Base-by-base conservation (phyloP, 2,329 filamentous ascomycete species). In the Aureobasidium mangrovei region DNA sequence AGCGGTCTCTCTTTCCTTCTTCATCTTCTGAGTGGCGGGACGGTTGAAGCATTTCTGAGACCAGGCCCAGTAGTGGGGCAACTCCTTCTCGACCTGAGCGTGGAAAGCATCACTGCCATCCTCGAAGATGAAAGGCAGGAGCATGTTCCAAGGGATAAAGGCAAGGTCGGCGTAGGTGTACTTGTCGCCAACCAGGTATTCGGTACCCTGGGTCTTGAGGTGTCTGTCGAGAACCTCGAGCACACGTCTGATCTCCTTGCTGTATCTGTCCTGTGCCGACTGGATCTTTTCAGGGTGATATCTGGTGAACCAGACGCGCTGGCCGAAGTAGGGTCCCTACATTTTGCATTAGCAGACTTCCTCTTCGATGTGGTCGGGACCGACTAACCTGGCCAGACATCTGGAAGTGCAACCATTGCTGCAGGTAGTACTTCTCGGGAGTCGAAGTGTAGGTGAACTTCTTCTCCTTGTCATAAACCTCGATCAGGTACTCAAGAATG, bases 211-310 rank as follows among this genome's bases (percentile, higher is more conserved):
- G 5, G 60, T 59, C 41, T 63, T 61, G 3, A 78, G 63, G 47
- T 69, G 65, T 2, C 54, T 59, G 6, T 80, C 72, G 27, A 80
- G 57, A 2, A 79, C 75, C 2, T 65, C 63, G 3, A 70, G 66
- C 1, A 79, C 69, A 4, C 77, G 70, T 12, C 67, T 64, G n/a
- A 74, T 67, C 62, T 80, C 74, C 7, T 72, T 68, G 9, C 59
- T 59, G 63, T 79, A 80, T 6, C 76, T 66, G 10, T 73, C 68
- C 24, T 74, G 65, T 7, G 73, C 77, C 5, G 66, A 71, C 1
- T 67, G 68, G 4, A 79, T 4, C 56, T 74, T 69, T 61, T 78
- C 75, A 0, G 62, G 52, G 53, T 71, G 69, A 58, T 59, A 67
- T 32, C 58, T 60, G 7, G 61, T 64, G 59, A 72, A 72, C 70